Conservation (phyloP, 108 stramenopile genomes). For the Cyclotella atomus region DNA sequence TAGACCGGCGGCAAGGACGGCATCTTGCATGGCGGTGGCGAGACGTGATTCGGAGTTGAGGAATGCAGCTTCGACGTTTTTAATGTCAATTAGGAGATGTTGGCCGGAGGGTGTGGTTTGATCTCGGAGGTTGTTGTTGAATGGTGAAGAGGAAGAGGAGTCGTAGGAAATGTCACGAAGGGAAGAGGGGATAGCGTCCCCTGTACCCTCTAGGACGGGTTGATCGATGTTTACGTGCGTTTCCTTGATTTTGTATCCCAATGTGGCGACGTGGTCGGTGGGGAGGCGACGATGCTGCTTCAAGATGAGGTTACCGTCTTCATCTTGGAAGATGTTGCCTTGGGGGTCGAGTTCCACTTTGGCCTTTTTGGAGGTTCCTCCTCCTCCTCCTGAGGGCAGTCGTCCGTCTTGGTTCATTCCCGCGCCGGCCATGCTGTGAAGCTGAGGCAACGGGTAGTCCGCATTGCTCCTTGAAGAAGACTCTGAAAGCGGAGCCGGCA, state of each 20-base stretch:
- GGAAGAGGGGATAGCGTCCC: slow-evolving; percentile 5
- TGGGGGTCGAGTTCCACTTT: slow-evolving; percentile 10
- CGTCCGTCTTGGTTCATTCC: not conserved
- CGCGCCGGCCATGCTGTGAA: slow-evolving; percentile 9
- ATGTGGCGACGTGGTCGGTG: slow-evolving; percentile 44
- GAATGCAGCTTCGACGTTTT: slow-evolving; percentile 75
- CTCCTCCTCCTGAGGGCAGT: not conserved
- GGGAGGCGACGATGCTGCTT: slow-evolving; percentile 33
- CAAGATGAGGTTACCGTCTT: slow-evolving; percentile 26
- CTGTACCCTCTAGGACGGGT: slow-evolving; percentile 45
- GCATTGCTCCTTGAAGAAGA: not conserved
- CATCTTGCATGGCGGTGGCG: slow-evolving; percentile 72
- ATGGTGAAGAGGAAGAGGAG: no score
- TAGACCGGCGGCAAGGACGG: slow-evolving; percentile 62
- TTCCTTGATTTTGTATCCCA: slow-evolving; percentile 49
- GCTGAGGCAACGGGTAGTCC: slow-evolving; percentile 3
- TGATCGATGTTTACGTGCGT: slow-evolving; percentile 47
- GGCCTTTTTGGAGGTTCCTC: slow-evolving; percentile 36
- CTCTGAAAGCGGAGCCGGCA: slow-evolving; percentile 3
- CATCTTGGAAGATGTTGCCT: slow-evolving; percentile 12
- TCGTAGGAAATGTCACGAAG: slow-evolving; percentile 26
- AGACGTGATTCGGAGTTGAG: slow-evolving; percentile 72
- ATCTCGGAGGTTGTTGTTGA: no score
- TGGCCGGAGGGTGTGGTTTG: slow-evolving; percentile 67
- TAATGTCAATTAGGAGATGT: slow-evolving; percentile 84